Evolutionary conservation across 1,139 yeast species (phyloP), one percentile per base, ranked within the genome.

Genomic region (Saccharomyces pastorianus): DNA sequence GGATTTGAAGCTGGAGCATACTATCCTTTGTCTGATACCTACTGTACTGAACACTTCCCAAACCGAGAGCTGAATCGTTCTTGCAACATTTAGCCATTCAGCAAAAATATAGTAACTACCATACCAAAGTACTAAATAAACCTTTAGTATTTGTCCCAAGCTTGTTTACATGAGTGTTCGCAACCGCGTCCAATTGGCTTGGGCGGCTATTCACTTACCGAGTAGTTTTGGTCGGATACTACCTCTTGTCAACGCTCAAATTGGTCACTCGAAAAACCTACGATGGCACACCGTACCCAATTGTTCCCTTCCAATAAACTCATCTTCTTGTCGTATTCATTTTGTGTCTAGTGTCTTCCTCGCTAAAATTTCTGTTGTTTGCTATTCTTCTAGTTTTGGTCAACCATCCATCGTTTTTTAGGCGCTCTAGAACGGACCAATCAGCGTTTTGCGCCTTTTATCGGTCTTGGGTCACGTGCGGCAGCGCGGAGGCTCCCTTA

Each of bases 401-500:
- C 34, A 31, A 31, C 34, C 34, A 31, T 9, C 38, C n/a, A n/a
- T 32, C 7, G n/a, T 32, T 32, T 31, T 14, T 32, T 32, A 38
- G 26, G n/a, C 44, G n/a, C 44, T 11, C 25, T 6, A 20, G 4
- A 38, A 38, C 25, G 44, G 44, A 38, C 44, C 44, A 38, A 38
- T 38, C 44, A 38, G 44, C 44, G 44, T 20, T 38, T 38, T 38
- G 44, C 44, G 44, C 44, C 44, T 4, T 38, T 38, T 38, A 38
- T 38, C 44, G 44, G 44, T 38, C 44, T 17, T 38, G 13, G 44
- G 44, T 38, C 44, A 38, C 44, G 44, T 38, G 44, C 44, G 44
- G 44, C 44, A 11, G 11, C 44, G 44, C 44, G 44, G 44, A 38
- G 25, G 44, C 44, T 38, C 44, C 44, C 44, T 38, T 38, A 38